A percentile compares a stretch with the other conserved stretches of the same genome.
phyloP scores from a whole-genome alignment of 2,329 filamentous ascomycete species.

The Hymenoscyphus repandus region DNA sequence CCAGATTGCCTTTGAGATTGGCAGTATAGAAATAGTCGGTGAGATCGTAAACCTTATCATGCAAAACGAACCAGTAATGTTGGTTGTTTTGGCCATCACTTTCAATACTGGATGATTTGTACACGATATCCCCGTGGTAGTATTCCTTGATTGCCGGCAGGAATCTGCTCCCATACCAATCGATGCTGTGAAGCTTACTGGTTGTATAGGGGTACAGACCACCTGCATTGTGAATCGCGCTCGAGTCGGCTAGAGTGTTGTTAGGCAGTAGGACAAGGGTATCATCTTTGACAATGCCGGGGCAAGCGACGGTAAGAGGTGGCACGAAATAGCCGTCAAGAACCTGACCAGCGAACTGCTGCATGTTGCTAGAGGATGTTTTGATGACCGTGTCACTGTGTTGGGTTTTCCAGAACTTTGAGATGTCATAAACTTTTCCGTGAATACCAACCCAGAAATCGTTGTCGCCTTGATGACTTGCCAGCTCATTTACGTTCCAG shows the following conservation, averaged over 20 bases:
- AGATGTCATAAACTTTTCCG: slow-evolving; percentile 87
- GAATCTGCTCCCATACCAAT: slow-evolving; percentile 77
- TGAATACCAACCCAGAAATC: slow-evolving; percentile 86
- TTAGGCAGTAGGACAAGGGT: slow-evolving; percentile 58
- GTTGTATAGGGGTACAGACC: slow-evolving; percentile 47
- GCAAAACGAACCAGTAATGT: slow-evolving; percentile 75
- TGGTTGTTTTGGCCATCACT: slow-evolving; percentile 60
- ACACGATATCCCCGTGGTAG: slow-evolving; percentile 83
- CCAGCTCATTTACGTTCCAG: slow-evolving; percentile 69
- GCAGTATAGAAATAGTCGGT: slow-evolving; percentile 86
- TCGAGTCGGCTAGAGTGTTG: slow-evolving; percentile 46
- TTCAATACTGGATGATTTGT: slow-evolving; percentile 52
- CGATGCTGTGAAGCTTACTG: slow-evolving; percentile 52
- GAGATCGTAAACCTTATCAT: slow-evolving; percentile 76
- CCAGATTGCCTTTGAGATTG: slow-evolving; percentile 44
- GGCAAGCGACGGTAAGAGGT: slow-evolving; percentile 70
- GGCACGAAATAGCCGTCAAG: slow-evolving; percentile 82
- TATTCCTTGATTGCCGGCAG: slow-evolving; percentile 75
- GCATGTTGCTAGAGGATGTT: slow-evolving; percentile 61
- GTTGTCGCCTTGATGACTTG: slow-evolving; percentile 61
- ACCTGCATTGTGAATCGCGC: slow-evolving; percentile 69
- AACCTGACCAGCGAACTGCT: slow-evolving; percentile 69
- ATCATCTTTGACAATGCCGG: slow-evolving; percentile 59
- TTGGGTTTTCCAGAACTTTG: slow-evolving; percentile 77
- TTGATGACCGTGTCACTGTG: slow-evolving; percentile 71